Conservation (phyloP, 1,139 yeast species). For the Sugiyamaella neomexicana region DNA sequence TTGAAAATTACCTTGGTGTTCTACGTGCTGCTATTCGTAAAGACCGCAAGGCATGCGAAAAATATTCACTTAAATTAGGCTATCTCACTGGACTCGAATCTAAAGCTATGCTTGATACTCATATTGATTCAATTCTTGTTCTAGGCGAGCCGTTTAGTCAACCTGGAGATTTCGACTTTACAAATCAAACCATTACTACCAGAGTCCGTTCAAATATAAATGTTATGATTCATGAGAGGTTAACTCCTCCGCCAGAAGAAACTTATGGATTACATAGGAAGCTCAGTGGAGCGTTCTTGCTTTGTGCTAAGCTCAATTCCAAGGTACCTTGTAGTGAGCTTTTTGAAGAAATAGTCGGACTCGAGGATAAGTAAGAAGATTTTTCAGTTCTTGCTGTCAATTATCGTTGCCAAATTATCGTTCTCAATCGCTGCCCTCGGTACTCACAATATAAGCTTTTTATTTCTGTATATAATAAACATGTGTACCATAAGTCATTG, state of each 20-base stretch:
- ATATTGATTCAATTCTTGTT: conserved; percentile 84
- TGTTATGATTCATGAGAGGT: conserved; percentile 84
- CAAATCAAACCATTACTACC: conserved; percentile 86
- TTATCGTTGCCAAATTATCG: too few species aligned
- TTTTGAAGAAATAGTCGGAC: conserved; percentile 73
- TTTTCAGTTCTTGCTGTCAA: too few species aligned
- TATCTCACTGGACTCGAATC: conserved; percentile 91
- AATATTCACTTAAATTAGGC: conserved; percentile 72
- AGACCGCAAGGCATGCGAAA: conserved; percentile 65
- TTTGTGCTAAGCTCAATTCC: conserved; percentile 85
- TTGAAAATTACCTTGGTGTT: conserved; percentile 65
- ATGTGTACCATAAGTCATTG: background rate
- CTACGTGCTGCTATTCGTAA: conserved; percentile 73
- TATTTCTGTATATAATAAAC: background rate
- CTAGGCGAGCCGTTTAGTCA: conserved; percentile 84
- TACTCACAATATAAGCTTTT: too few species aligned
- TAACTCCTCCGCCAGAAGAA: conserved; percentile 98
- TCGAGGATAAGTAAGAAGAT: background rate
- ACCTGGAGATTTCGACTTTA: conserved; percentile 65
- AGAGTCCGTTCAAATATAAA: conserved; percentile 84
- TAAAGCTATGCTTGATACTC: conserved; percentile 84
- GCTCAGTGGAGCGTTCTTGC: conserved; percentile 86
- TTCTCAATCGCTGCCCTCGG: too few species aligned
- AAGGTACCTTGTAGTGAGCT: conserved; percentile 77
- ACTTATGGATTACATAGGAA: conserved; percentile 94